phyloP scores from a whole-genome alignment of 2,329 filamentous ascomycete species.

The Diaporthe aspalathi region DNA sequence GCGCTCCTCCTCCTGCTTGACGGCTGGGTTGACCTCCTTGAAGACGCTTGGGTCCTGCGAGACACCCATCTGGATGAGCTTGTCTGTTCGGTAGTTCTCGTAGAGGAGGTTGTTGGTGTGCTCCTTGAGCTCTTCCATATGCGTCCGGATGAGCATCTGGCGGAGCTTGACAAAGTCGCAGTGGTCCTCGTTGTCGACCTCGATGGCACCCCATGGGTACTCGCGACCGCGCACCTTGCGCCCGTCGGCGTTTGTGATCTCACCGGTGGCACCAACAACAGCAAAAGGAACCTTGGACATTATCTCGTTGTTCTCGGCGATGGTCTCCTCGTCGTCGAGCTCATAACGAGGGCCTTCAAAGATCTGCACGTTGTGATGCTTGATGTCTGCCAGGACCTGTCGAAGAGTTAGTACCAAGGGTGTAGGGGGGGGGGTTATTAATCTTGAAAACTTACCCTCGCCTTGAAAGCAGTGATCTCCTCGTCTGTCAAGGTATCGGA shows the following conservation, averaged over 20 bases:
- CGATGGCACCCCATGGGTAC: slow-evolving; percentile 98
- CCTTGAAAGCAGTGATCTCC: slow-evolving; percentile 94
- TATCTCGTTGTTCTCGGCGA: slow-evolving; percentile 99
- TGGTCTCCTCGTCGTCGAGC: slow-evolving; percentile 98
- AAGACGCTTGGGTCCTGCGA: slow-evolving; percentile 98
- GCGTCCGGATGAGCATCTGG: slow-evolving; percentile 99
- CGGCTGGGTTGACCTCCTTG: slow-evolving; percentile 99
- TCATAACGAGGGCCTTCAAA: slow-evolving; percentile 99
- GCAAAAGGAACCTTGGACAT: slow-evolving; percentile 99
- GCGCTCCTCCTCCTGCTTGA: slow-evolving; percentile 99
- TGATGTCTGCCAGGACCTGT: slow-evolving; percentile 96
- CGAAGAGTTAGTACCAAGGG: slow-evolving; percentile 32
- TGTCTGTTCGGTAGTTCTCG: slow-evolving; percentile 99
- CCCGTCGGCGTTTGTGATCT: slow-evolving; percentile 90
- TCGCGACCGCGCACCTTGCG: slow-evolving; percentile 95
- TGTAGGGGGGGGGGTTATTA: background rate
- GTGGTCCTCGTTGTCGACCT: slow-evolving; percentile 99
- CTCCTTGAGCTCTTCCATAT: slow-evolving; percentile 99
- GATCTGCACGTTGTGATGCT: slow-evolving; percentile 97
- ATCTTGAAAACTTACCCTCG: slow-evolving; percentile 76
- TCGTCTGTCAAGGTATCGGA: slow-evolving; percentile 97
- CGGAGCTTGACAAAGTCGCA: slow-evolving; percentile 99
- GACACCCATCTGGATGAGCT: slow-evolving; percentile 98
- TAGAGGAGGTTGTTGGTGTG: slow-evolving; percentile 99
- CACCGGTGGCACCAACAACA: slow-evolving; percentile 95